Percentiles rank a stretch among this genome's conserved stretches.
These are phyloP conservation scores for Inga laurina DNA, from an alignment of 306 rosid genomes.

Conservation along the genomic window DNA sequence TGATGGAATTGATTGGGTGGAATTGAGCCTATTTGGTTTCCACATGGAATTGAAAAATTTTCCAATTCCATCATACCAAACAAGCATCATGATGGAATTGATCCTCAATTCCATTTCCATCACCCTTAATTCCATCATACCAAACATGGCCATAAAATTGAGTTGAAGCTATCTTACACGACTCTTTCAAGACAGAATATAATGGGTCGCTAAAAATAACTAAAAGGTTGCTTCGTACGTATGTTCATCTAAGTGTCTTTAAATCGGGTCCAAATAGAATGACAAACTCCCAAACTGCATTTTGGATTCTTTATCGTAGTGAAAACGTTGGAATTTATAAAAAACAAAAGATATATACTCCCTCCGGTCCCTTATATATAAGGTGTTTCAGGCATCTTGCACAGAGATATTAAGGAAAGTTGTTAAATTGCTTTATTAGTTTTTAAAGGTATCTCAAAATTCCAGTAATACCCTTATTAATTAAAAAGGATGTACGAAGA, in stretches of 20 bases:
- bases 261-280: neutral
- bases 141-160: no score
- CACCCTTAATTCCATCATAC: no score
- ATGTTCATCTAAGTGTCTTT: neutral
- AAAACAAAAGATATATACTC: neutral
- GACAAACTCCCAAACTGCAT: neutral
- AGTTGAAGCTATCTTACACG: neutral
- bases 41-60: no score
- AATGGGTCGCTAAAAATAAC: neutral
- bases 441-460: no score
- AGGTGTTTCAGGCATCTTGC: no score
- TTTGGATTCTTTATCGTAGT: neutral
- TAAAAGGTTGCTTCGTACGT: neutral
- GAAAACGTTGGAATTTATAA: neutral
- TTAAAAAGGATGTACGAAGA: no score
- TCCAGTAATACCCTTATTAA: neutral
- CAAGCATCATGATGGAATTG: no score
- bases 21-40: no score
- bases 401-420: neutral
- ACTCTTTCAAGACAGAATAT: neutral
- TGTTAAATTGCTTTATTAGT: neutral
- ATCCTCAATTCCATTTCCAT: no score
- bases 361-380: no score
- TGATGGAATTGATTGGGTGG: no score
- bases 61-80: no score